A percentile compares a stretch with the other conserved stretches of the same genome.
These are phyloP conservation scores for Fomitopsis pinicola DNA, from an alignment of 1,284 basidiomycete species.

Conservation along the genomic window DNA sequence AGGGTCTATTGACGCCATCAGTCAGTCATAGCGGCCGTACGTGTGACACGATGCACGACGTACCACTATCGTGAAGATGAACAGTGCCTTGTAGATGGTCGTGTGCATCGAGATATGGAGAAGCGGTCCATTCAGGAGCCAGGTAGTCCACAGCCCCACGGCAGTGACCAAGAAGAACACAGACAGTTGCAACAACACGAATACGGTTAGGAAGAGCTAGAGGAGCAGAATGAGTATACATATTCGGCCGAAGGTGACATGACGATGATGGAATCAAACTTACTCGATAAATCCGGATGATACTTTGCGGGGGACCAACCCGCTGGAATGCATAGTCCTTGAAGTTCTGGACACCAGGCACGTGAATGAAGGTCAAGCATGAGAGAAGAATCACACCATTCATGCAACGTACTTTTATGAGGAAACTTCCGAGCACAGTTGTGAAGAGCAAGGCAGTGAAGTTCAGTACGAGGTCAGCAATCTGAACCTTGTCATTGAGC, in stretches of 20 bases:
- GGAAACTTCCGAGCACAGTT: slow-evolving; percentile 39
- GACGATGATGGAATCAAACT: slow-evolving; percentile 1
- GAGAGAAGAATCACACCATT: neutral
- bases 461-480: slow-evolving; percentile 45
- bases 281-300: slow-evolving; percentile 49
- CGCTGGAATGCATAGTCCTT: slow-evolving; percentile 42
- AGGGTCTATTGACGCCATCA: slow-evolving; percentile 31
- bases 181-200: slow-evolving; percentile 54
- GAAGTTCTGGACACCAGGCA: slow-evolving; percentile 2
- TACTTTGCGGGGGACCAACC: slow-evolving; percentile 46
- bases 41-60: slow-evolving; percentile 12
- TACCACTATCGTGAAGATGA: slow-evolving; percentile 43
- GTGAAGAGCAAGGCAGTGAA: slow-evolving; percentile 39
- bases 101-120: slow-evolving; percentile 38
- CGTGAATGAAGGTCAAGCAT: neutral
- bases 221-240: no score
- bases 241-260: neutral
- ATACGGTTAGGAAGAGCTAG: slow-evolving; percentile 50
- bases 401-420: slow-evolving; percentile 37
- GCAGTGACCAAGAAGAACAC: slow-evolving; percentile 48
- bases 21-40: neutral
- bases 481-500: slow-evolving; percentile 25
- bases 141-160: slow-evolving; percentile 52
- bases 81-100: slow-evolving; percentile 38
- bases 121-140: slow-evolving; percentile 44